Evolutionary conservation across 208 protist genomes (phyloP), one percentile per base, ranked within the genome.

Genomic region (Wallacemonas collosoma): DNA sequence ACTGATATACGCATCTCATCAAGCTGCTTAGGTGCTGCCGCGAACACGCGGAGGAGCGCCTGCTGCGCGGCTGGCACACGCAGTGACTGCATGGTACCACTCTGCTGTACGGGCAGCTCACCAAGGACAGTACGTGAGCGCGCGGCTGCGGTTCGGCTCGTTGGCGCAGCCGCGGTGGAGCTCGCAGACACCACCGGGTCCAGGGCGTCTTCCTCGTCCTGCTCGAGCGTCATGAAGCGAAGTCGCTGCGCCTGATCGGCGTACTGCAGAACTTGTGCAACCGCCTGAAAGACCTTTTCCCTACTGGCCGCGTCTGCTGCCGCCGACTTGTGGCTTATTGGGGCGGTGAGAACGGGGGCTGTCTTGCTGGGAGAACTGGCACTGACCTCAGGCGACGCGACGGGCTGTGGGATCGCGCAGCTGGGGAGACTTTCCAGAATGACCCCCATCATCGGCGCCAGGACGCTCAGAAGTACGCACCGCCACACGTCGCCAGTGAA

Each of bases 401-500:
- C 35, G 5, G 60, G 54, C n/a, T 65, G 45, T 9, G 71, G 71
- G 2, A 71, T 76, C 2, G 77, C 76, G 65, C 82, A 89, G 2
- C 67, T 38, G 36, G 41, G 35, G 26, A 76, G 75, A 1, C 82
- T 81, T n/a, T 72, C 73, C 12, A 81, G 38, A 35, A 80, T 68
- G 12, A 86, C 68, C 17, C 86, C 80, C 55, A 95, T 82, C 53
- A 94, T 62, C 40, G 79, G 79, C 40, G 65, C 14, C 50, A 96
- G 58, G 9, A 96, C 81, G 36, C 79, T 67, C 39, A 50, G 56
- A 38, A 95, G 51, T 1, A 89, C 61, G 62, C 76, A 88, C 2
- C 73, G 71, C 90, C 93, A 95, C 73, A 76, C 86, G 2, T 71
- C 56, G 0, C 68, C 54, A 6, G 81, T 82, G 61, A 96, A 82